Evolutionary conservation across 768 basidiomycete species (phyloP).

Genomic region (Boletales sp.): DNA sequence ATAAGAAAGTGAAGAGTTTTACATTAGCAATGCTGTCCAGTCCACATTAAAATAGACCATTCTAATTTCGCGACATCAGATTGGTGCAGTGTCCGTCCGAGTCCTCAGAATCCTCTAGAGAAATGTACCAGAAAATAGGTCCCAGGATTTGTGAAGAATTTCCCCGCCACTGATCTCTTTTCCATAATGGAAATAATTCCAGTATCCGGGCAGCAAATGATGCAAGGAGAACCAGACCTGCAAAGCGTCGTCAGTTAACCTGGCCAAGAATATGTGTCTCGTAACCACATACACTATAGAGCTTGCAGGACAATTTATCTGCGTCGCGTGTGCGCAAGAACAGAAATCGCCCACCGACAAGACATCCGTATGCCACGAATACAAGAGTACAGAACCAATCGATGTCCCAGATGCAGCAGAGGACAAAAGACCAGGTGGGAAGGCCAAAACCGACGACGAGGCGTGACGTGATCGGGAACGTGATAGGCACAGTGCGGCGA

Average conservation of each 20-base stretch:
- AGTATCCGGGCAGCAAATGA: constrained; percentile 35
- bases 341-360: constrained; percentile 35
- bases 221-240: constrained; percentile 36
- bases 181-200: constrained; percentile 28
- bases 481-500: constrained; percentile 43
- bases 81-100: too few relatives aligned
- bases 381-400: constrained; percentile 20
- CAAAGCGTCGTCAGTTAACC: not conserved
- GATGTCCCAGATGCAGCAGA: constrained; percentile 36
- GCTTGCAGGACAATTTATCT: constrained; percentile 35
- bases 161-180: constrained; percentile 7
- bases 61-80: not conserved
- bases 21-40: too few relatives aligned
- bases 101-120: not conserved
- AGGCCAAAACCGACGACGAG: constrained; percentile 32
- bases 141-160: constrained; percentile 11
- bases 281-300: constrained; percentile 31
- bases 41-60: not conserved
- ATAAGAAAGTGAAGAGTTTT: too few relatives aligned
- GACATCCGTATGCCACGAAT: constrained; percentile 31
- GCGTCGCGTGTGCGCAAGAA: constrained; percentile 23
- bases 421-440: constrained; percentile 35
- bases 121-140: constrained; percentile 5
- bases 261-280: not conserved
- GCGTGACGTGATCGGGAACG: constrained; percentile 36